Evolutionary conservation across 345 rosid species (phyloP).

Genomic region (Streptanthus diversifolius): DNA sequence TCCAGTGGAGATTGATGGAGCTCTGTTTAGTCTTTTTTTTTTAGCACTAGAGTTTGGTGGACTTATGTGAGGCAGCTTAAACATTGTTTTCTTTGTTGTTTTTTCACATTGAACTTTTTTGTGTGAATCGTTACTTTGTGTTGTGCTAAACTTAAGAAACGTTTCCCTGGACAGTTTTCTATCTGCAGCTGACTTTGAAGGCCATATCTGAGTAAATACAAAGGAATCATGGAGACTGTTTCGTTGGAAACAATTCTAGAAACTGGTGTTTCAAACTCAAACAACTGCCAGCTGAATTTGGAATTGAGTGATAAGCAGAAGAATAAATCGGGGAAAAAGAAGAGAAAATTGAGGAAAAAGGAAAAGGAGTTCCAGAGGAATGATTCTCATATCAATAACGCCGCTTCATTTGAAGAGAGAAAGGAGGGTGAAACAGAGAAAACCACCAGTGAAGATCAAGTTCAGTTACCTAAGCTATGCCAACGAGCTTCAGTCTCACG

Average conservation of each 20-base stretch:
- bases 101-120: no score
- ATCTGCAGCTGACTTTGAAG: conserved; percentile 15
- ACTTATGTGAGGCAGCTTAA: neutral
- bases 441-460: neutral
- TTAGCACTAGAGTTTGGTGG: neutral
- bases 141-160: neutral
- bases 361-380: neutral
- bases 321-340: conserved; percentile 4
- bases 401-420: neutral
- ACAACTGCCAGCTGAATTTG: neutral
- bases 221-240: conserved; percentile 18
- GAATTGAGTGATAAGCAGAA: neutral
- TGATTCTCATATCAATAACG: neutral
- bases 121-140: no score
- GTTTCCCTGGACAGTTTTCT: neutral
- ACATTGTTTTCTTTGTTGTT: neutral
- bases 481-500: no score
- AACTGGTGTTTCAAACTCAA: neutral
- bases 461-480: neutral
- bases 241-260: neutral
- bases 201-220: neutral
- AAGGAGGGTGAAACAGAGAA: neutral
- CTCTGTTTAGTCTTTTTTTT: neutral
- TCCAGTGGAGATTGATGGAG: neutral
- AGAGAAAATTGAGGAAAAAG: neutral